Evolutionary conservation across 176 grass and related monocot genomes (phyloP).

Genomic region (Aegilops speltoides): DNA sequence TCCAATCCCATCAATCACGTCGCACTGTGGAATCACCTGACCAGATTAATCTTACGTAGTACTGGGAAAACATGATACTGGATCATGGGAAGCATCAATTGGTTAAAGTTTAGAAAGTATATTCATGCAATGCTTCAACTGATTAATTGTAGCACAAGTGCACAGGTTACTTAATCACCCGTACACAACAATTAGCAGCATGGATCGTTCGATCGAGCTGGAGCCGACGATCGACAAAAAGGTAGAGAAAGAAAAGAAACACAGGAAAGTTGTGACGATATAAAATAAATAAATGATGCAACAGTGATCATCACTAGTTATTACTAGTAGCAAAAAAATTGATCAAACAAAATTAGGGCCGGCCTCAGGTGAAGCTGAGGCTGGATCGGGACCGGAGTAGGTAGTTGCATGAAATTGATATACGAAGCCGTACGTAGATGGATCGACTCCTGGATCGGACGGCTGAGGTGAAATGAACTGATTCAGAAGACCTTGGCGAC

Average conservation of each 20-base stretch:
- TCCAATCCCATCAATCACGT: neutral
- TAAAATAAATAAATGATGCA: neutral
- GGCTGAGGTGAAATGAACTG: neutral
- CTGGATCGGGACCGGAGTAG: neutral
- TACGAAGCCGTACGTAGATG: neutral
- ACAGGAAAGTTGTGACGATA: neutral
- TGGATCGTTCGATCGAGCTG: neutral
- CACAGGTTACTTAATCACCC: neutral
- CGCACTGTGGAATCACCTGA: neutral
- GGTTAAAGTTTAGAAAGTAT: neutral
- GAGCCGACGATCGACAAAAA: neutral
- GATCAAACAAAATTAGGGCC: constrained; percentile 11
- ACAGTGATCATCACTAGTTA: neutral
- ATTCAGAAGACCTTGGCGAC: constrained; percentile 86
- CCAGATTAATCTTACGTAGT: too few species aligned
- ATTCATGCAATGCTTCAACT: neutral
- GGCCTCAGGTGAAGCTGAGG: neutral
- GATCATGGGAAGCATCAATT: neutral
- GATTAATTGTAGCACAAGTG: neutral
- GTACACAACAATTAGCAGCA: neutral
- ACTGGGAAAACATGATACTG: neutral
- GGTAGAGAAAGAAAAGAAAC: neutral
- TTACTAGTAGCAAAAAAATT: neutral
- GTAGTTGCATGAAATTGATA: neutral
- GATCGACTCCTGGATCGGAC: neutral